Base-by-base conservation (phyloP, 2,329 filamentous ascomycete species). In the Cladosporium halotolerans region DNA sequence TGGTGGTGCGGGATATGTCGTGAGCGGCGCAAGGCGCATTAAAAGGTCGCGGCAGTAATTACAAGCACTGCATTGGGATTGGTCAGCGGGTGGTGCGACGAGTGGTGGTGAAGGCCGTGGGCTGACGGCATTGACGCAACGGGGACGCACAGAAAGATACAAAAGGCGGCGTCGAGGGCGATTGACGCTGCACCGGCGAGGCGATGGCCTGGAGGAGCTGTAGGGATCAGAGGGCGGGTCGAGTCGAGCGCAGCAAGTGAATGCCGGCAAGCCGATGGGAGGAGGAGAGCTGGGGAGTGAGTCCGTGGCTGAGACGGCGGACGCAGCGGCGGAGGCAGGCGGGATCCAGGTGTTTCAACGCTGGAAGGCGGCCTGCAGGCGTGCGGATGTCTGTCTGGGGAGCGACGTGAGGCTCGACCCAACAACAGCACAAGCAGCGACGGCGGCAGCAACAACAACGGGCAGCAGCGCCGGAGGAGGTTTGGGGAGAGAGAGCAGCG, bases 211-310 rank as follows among this genome's bases (percentile, higher is more conserved):
- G 57, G 53, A 45, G 58, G 54, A 39, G 56, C 44, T 51, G 52
- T 46, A 59, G 45, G 23, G 49, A 49, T 41, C 23, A 52, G 43
- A 56, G 52, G 62, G 59, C 55, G 55, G 16, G 48, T 56, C 58
- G 60, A 62, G 47, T 54, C 58, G 54, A 55, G 60, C 63, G 63
- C 68, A 72, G 68, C 70, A 72, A 72, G 63, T 68, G 39, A 66
- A 66, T 63, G 63, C 64, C 58, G 62, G 63, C 58, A 49, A 57
- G 54, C 51, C 51, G 59, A 58, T 31, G 23, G 14, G 16, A 43
- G 48, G 34, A 51, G 50, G 32, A 11, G 34, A 14, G 36, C 36
- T 14, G 36, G 36, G 45, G n/a, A 13, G 47, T 18, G 40, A 16
- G 36, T n/a, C 9, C n/a, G 23, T 28, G 23, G 23, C 23, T 28